These are phyloP conservation scores for Pichia sp. DNA, from an alignment of 1,139 yeast species.

Conservation along the genomic window DNA sequence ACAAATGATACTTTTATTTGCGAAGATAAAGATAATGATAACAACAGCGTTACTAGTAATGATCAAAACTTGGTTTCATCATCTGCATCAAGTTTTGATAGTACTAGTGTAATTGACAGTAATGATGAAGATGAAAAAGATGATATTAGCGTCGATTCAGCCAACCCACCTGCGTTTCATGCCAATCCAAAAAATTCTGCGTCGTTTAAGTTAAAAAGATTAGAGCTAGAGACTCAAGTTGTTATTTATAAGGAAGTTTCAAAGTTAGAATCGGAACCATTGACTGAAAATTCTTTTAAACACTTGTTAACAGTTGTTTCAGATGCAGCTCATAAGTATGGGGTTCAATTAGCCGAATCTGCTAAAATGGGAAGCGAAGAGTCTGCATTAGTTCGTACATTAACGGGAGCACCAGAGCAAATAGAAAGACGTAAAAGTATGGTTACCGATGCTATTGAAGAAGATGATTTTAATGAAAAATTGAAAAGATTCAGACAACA, in stretches of 20 bases:
- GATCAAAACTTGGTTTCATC: too few species aligned
- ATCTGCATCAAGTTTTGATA: neutral
- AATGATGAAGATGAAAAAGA: constrained; percentile 1
- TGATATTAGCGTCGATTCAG: constrained; percentile 17
- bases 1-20: too few species aligned
- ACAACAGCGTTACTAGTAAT: neutral
- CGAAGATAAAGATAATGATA: neutral
- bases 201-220: constrained; percentile 18
- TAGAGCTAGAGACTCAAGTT: constrained; percentile 23
- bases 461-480: constrained; percentile 12
- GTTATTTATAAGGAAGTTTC: constrained; percentile 22
- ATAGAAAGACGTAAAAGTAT: constrained; percentile 15
- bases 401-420: constrained; percentile 31
- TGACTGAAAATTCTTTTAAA: constrained; percentile 26
- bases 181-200: constrained; percentile 9
- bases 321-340: constrained; percentile 28
- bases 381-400: constrained; percentile 28
- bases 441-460: constrained; percentile 10
- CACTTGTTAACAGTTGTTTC: constrained; percentile 26
- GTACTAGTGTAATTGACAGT: neutral
- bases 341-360: constrained; percentile 29
- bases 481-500: constrained; percentile 11
- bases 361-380: constrained; percentile 29
- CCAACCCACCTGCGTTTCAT: constrained; percentile 16
- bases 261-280: constrained; percentile 19